phyloP scores from a whole-genome alignment of 208 protist genomes.

The Histomonas meleagridis region DNA sequence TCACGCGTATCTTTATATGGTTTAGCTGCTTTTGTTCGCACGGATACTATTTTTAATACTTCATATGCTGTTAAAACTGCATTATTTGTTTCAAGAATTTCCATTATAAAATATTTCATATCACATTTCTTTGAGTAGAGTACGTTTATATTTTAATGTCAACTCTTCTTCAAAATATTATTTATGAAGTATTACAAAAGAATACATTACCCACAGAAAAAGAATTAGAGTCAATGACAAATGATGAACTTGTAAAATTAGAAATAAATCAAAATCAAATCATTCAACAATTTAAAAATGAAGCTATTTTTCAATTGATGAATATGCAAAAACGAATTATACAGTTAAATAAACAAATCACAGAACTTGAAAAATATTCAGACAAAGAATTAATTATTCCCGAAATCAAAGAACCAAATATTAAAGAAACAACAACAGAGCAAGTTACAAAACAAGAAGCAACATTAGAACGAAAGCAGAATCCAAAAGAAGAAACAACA shows the following conservation, averaged over 20 bases:
- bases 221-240: background rate
- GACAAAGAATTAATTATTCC: no score
- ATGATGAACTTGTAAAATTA: background rate
- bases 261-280: background rate
- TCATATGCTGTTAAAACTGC: slow-evolving; percentile 20
- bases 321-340: no score
- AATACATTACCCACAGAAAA: background rate
- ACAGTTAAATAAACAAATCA: no score
- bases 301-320: no score
- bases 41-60: background rate
- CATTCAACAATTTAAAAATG: background rate
- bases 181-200: background rate
- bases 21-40: background rate
- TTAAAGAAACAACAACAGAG: no score
- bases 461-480: no score
- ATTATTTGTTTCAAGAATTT: slow-evolving; percentile 25
- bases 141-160: background rate
- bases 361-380: no score
- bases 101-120: no score
- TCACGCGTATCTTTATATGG: background rate
- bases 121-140: no score
- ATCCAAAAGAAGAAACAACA: no score
- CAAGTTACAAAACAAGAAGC: no score
- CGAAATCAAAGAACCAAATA: no score
- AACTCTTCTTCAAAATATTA: background rate